Conservation (phyloP, 768 basidiomycete genomes). For the Podaxis sp. region DNA sequence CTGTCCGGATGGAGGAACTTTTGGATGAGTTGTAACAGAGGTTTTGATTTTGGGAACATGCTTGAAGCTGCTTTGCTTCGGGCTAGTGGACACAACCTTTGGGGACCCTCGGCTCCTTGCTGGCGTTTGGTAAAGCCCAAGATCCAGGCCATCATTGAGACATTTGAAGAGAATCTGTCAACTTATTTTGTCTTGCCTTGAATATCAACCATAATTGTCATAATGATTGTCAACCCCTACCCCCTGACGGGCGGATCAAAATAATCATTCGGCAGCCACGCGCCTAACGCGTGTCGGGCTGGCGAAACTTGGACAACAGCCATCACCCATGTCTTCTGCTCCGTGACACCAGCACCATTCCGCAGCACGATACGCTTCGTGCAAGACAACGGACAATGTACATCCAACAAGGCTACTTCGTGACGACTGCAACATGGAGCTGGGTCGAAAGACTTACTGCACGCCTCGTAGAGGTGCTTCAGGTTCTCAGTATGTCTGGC, state of each 20-base stretch:
- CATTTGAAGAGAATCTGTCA: not conserved
- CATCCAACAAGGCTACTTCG: not conserved
- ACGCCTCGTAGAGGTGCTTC: not conserved
- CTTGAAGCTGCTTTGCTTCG: not conserved
- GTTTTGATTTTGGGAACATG: not conserved
- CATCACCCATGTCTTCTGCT: conserved; percentile 6
- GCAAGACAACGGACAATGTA: conserved; percentile 1
- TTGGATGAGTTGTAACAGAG: not conserved
- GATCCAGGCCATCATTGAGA: not conserved
- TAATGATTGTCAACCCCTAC: no score
- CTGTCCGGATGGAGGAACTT: not conserved
- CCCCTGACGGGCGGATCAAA: conserved; percentile 4
- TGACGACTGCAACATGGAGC: not conserved
- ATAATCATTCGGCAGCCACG: not conserved
- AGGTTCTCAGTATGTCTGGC: conserved; percentile 1
- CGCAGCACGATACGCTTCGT: not conserved
- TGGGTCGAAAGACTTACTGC: not conserved
- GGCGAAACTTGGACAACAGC: not conserved
- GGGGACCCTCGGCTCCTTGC: not conserved
- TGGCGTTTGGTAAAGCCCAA: not conserved
- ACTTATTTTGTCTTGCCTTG: not conserved
- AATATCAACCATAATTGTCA: not conserved
- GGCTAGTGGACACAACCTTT: not conserved
- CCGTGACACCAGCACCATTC: not conserved
- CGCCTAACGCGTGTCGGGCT: not conserved